Evolutionary conservation across 345 rosid species (phyloP).

Genomic region (Camelina neglecta): DNA sequence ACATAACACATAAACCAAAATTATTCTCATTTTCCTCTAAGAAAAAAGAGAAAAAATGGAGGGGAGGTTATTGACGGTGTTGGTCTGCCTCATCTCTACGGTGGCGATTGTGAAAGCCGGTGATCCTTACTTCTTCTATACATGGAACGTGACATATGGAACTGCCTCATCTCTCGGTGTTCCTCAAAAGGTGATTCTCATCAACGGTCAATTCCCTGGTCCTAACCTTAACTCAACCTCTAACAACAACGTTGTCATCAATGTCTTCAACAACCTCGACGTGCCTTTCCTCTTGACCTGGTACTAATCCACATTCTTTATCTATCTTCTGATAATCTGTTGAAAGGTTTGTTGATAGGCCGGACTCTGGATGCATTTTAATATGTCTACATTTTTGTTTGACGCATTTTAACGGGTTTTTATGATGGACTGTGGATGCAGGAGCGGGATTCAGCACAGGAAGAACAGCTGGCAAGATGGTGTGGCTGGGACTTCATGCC

Average conservation of each 20-base stretch:
- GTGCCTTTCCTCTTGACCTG: constrained; percentile 81
- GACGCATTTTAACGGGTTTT: background rate
- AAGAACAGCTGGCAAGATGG: constrained; percentile 90
- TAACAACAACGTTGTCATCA: constrained; percentile 63
- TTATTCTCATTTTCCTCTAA: background rate
- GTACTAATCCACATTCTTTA: constrained; percentile 34
- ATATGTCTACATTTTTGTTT: no score
- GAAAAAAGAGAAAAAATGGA: constrained; percentile 21
- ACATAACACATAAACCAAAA: constrained; percentile 31
- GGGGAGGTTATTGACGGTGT: constrained; percentile 28
- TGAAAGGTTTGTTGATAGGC: background rate
- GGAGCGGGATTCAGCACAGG: constrained; percentile 82
- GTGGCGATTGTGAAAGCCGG: constrained; percentile 53
- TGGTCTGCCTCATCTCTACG: constrained; percentile 38
- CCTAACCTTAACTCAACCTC: no score
- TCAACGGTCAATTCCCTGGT: no score
- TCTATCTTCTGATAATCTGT: background rate
- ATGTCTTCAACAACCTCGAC: constrained; percentile 75
- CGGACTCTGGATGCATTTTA: background rate
- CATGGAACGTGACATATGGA: constrained; percentile 87
- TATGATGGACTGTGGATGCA: constrained; percentile 27
- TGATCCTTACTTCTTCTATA: constrained; percentile 49
- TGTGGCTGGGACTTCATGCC: constrained; percentile 67
- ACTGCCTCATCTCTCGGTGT: no score
- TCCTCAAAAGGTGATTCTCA: no score